Percentiles rank a stretch among this genome's conserved stretches.
Evolutionary conservation across 2,329 filamentous ascomycete species (phyloP).

Genomic region (Chaetoscypha palmicola): DNA sequence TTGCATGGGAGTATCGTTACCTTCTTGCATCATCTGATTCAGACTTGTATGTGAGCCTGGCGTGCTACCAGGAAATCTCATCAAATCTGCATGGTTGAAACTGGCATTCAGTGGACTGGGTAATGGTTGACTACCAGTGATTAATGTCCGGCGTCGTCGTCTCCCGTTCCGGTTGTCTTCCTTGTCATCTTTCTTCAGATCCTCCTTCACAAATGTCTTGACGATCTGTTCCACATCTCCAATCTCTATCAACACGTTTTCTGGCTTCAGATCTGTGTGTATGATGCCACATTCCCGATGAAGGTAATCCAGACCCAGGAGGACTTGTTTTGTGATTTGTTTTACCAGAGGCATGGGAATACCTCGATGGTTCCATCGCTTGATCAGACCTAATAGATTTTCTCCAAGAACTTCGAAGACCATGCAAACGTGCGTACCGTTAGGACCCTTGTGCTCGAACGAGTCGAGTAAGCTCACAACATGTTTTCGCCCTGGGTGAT

Average conservation of each 20-base stretch:
- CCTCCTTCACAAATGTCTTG: conserved; percentile 86
- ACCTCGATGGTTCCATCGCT: conserved; percentile 95
- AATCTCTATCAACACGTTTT: conserved; percentile 98
- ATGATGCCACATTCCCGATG: conserved; percentile 98
- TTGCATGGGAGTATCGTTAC: conserved; percentile 46
- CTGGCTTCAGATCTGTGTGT: conserved; percentile 93
- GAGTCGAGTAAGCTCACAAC: conserved; percentile 95
- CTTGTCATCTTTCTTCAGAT: conserved; percentile 59
- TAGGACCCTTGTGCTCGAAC: conserved; percentile 95
- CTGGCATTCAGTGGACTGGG: conserved; percentile 89
- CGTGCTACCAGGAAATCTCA: conserved; percentile 48
- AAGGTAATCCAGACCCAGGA: conserved; percentile 90
- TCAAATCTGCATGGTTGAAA: conserved; percentile 72
- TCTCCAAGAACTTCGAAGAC: conserved; percentile 97
- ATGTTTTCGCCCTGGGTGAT: conserved; percentile 88
- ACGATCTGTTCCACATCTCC: conserved; percentile 98
- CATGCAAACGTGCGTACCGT: conserved; percentile 97
- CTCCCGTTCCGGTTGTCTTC: conserved; percentile 90
- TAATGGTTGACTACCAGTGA: conserved; percentile 93
- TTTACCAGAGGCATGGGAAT: conserved; percentile 96
- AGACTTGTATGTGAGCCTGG: conserved; percentile 66
- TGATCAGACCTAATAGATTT: conserved; percentile 90
- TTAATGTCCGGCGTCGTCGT: conserved; percentile 81
- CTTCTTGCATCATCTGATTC: conserved; percentile 76
- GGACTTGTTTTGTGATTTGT: conserved; percentile 97